phyloP scores from a whole-genome alignment of 495 filamentous ascomycete genomes.

The Talaromyces wortmannii region DNA sequence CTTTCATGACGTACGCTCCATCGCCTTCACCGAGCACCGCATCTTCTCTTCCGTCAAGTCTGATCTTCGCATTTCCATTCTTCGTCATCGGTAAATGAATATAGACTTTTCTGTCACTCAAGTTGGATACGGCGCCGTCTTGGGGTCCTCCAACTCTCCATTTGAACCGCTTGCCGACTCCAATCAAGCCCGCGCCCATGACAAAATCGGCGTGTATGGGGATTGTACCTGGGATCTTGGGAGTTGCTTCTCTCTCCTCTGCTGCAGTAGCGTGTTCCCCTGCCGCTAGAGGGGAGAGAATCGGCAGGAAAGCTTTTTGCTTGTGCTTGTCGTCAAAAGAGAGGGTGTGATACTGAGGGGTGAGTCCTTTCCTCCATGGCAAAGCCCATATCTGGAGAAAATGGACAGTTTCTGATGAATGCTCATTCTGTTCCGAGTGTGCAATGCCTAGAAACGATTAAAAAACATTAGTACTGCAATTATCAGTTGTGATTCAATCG shows the following conservation, averaged over 20 bases:
- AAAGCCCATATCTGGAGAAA: constrained; percentile 80
- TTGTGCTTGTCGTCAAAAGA: constrained; percentile 64
- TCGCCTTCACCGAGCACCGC: constrained; percentile 62
- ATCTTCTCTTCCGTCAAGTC: constrained; percentile 55
- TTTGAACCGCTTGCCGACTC: constrained; percentile 43
- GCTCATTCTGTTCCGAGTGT: constrained; percentile 71
- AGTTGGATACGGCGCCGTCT: constrained; percentile 28
- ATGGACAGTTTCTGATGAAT: constrained; percentile 56
- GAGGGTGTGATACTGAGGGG: constrained; percentile 62
- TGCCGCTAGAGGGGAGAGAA: constrained; percentile 64
- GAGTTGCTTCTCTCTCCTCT: constrained; percentile 52
- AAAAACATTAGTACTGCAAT: constrained; percentile 5
- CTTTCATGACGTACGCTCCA: constrained; percentile 57
- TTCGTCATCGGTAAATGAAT: constrained; percentile 72
- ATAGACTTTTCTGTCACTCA: constrained; percentile 60
- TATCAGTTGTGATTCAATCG: background rate
- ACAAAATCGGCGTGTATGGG: constrained; percentile 75
- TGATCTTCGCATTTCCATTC: constrained; percentile 59
- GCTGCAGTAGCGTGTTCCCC: constrained; percentile 47
- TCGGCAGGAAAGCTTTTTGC: constrained; percentile 56
- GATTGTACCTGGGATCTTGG: constrained; percentile 54
- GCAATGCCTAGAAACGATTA: constrained; percentile 47
- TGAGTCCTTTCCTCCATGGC: constrained; percentile 61
- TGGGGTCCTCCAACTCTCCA: constrained; percentile 49
- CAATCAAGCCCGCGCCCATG: constrained; percentile 66